Evolutionary conservation across 116 monocot genomes (phyloP).

Genomic region (Cymodocea nodosa): DNA sequence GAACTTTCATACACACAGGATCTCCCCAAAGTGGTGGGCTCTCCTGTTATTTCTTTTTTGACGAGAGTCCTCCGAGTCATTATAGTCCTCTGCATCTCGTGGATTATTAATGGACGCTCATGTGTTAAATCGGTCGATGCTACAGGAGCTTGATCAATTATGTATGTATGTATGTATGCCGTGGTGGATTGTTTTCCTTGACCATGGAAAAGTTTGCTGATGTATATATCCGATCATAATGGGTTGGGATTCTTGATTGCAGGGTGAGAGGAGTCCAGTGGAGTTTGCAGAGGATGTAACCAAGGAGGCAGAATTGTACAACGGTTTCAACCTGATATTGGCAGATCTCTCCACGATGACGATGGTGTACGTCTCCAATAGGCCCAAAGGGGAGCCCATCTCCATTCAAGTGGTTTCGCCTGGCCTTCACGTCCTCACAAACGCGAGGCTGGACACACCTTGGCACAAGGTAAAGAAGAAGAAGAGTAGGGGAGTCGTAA

Average conservation of each 20-base stretch:
- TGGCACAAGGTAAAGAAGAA: constrained; percentile 64
- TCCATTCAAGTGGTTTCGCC: constrained; percentile 49
- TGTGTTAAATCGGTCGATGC: too few species aligned
- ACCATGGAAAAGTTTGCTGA: background rate
- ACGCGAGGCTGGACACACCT: constrained; percentile 74
- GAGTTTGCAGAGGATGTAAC: constrained; percentile 59
- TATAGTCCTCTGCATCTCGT: too few species aligned
- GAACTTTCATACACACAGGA: too few species aligned
- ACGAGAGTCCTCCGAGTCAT: too few species aligned
- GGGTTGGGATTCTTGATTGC: constrained; percentile 3
- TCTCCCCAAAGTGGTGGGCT: too few species aligned
- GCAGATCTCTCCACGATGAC: constrained; percentile 45
- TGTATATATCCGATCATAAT: background rate
- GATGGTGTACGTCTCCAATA: constrained; percentile 85
- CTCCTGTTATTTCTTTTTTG: too few species aligned
- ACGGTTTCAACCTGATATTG: constrained; percentile 81
- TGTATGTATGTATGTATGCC: too few species aligned
- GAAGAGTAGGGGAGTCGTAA: too few species aligned
- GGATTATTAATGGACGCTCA: too few species aligned
- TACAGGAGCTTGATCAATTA: too few species aligned
- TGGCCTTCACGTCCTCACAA: constrained; percentile 87
- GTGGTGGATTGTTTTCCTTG: background rate
- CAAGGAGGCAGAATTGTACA: constrained; percentile 56
- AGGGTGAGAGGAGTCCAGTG: constrained; percentile 57
- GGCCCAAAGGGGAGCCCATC: constrained; percentile 32